Evolutionary conservation across 2,329 filamentous ascomycete species (phyloP), one percentile per base, ranked within the genome.

Genomic region (Monosporascus sp.): DNA sequence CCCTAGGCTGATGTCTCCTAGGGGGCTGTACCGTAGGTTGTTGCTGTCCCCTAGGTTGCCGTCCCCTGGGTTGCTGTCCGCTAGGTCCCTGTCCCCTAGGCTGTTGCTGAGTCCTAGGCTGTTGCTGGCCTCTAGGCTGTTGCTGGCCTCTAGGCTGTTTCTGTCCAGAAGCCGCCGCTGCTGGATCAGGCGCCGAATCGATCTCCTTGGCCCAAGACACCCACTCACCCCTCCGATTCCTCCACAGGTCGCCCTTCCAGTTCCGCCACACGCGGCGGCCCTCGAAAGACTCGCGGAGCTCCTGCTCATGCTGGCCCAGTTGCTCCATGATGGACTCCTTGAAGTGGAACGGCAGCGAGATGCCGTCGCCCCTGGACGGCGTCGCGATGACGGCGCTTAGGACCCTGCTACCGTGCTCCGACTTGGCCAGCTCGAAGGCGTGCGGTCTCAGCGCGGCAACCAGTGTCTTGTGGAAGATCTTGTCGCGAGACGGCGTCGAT

Each of bases 181-280:
- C 54, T 49, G 53, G 55, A 18, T 58, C 60, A n/a, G 55, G 50
- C n/a, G 37, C 44, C 11, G 61, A 59, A 57, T 75, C 72, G 15
- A 75, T 70, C 58, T 81, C 79, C 67, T 79, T 82, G 55, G 76
- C 76, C 78, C 80, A 83, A 3, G 70, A 62, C 56, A 81, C 77
- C 81, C 81, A 84, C 48, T 83, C 80, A 17, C 70, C 65, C 48
- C 75, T 67, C 43, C 76, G 69, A 47, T 75, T 76, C 62, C 75
- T 78, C 79, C 80, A 84, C 65, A 77, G 63, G 55, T 84, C 81
- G 14, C 80, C 80, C 65, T 76, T 78, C 80, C 81, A 84, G 38
- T 70, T 72, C 25, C 78, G 72, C 81, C 81, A 84, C 8, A 81
- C 78, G 52, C 75, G 78, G 8, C 81, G 70, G 0, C 81, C 81